Conservation (phyloP, 345 rosid species). For the Citropsis articulata region DNA sequence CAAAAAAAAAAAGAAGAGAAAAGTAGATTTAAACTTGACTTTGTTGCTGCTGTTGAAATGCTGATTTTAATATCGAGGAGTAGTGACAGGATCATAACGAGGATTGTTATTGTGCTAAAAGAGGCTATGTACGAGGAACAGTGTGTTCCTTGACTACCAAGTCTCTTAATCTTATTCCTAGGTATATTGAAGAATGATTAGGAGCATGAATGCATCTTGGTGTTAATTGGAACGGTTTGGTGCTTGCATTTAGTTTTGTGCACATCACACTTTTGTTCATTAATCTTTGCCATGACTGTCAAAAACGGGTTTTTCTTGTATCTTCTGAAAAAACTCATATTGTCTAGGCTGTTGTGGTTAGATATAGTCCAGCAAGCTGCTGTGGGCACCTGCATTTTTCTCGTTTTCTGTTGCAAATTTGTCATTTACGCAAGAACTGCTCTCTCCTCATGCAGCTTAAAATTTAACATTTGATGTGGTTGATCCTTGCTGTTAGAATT, state of each 20-base stretch:
- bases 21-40: neutral
- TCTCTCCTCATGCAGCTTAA: neutral
- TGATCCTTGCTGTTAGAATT: neutral
- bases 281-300: neutral
- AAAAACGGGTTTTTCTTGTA: neutral
- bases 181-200: neutral
- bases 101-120: conserved; percentile 1
- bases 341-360: neutral
- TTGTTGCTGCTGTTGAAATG: neutral
- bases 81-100: neutral
- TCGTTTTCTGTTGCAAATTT: neutral
- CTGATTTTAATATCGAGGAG: neutral
- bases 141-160: neutral
- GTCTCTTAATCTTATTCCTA: neutral
- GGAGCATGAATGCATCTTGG: neutral
- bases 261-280: neutral
- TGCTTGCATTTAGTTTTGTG: neutral
- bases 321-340: neutral
- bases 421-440: neutral
- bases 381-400: neutral
- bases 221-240: neutral
- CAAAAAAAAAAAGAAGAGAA: neutral
- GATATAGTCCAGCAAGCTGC: neutral
- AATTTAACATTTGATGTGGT: neutral
- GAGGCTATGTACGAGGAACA: neutral